Evolutionary conservation across 2,329 filamentous ascomycete species (phyloP).

Genomic region (Grosmannia serpens): DNA sequence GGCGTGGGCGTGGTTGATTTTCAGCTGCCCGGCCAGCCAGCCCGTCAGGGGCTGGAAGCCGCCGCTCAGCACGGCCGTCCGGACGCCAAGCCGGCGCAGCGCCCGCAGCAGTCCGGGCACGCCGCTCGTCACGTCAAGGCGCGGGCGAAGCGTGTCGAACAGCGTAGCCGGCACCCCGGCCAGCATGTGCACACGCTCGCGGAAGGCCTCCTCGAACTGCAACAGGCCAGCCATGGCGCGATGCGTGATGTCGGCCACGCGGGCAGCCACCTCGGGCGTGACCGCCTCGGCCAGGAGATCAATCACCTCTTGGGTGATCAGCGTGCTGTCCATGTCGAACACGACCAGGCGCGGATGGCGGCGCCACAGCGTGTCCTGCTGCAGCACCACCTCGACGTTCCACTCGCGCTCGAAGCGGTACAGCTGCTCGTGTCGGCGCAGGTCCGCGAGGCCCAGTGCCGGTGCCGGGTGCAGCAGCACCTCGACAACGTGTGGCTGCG

Average conservation of each 20-base stretch:
- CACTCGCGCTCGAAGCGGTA: conserved; percentile 79
- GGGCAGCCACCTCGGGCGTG: conserved; percentile 57
- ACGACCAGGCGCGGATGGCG: conserved; percentile 77
- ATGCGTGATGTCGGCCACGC: conserved; percentile 81
- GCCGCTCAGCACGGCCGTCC: conserved; percentile 82
- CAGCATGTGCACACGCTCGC: conserved; percentile 68
- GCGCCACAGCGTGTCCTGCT: conserved; percentile 61
- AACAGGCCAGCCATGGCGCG: conserved; percentile 94
- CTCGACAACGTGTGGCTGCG: conserved; percentile 54
- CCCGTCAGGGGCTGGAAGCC: conserved; percentile 82
- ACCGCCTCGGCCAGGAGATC: conserved; percentile 83
- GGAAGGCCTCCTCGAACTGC: conserved; percentile 77
- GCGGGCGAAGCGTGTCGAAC: conserved; percentile 63
- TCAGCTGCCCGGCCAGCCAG: conserved; percentile 73
- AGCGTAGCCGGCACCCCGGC: conserved; percentile 69
- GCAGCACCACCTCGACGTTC: conserved; percentile 76
- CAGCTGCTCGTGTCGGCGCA: conserved; percentile 70
- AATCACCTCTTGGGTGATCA: conserved; percentile 96
- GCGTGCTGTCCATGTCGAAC: conserved; percentile 97
- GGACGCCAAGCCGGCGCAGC: conserved; percentile 68
- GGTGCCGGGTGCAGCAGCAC: conserved; percentile 51
- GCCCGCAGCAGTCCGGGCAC: conserved; percentile 62
- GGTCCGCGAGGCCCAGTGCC: conserved; percentile 50
- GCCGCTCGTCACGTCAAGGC: conserved; percentile 72
- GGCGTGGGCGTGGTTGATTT: conserved; percentile 78